These are phyloP conservation scores for Carpinus fangiana DNA, from an alignment of 306 rosid genomes.

Conservation along the genomic window DNA sequence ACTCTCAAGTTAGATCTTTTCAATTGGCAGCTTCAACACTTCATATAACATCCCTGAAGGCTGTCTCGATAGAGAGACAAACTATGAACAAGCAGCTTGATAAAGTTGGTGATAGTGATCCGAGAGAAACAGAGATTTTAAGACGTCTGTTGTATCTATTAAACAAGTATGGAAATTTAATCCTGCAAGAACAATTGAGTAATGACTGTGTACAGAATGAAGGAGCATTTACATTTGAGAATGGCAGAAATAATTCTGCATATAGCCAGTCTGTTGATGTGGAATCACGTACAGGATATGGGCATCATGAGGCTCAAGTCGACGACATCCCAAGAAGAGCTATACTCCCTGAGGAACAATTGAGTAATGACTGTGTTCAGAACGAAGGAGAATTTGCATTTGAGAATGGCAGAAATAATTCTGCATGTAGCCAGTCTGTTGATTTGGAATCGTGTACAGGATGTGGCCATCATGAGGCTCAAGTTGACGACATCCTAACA, in stretches of 20 bases:
- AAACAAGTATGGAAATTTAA: slow-evolving; percentile 44
- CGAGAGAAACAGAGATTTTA: slow-evolving; percentile 52
- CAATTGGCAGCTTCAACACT: slow-evolving; percentile 65
- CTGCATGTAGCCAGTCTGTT: slow-evolving; percentile 25
- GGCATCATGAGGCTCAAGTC: slow-evolving; percentile 29
- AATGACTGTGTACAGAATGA: slow-evolving; percentile 24
- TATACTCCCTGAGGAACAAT: slow-evolving; percentile 59
- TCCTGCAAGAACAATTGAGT: slow-evolving; percentile 43
- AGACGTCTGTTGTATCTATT: slow-evolving; percentile 54
- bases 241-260: slow-evolving; percentile 33
- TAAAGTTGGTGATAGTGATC: slow-evolving; percentile 42
- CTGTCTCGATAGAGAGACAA: slow-evolving; percentile 60
- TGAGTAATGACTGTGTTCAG: slow-evolving; percentile 26
- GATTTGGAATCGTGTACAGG: slow-evolving; percentile 25
- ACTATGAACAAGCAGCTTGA: slow-evolving; percentile 53
- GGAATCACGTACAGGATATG: slow-evolving; percentile 18
- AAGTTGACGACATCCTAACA: slow-evolving; percentile 27
- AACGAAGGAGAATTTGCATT: slow-evolving; percentile 30
- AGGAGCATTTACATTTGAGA: slow-evolving; percentile 35
- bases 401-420: slow-evolving; percentile 36
- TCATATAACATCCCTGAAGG: slow-evolving; percentile 52
- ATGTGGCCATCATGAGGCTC: slow-evolving; percentile 25
- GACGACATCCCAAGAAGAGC: slow-evolving; percentile 35
- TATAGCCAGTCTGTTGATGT: slow-evolving; percentile 23
- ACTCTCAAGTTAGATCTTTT: slow-evolving; percentile 53